phyloP scores from a whole-genome alignment of 257 asterid genomes.

The Nicotiana sylvestris region DNA sequence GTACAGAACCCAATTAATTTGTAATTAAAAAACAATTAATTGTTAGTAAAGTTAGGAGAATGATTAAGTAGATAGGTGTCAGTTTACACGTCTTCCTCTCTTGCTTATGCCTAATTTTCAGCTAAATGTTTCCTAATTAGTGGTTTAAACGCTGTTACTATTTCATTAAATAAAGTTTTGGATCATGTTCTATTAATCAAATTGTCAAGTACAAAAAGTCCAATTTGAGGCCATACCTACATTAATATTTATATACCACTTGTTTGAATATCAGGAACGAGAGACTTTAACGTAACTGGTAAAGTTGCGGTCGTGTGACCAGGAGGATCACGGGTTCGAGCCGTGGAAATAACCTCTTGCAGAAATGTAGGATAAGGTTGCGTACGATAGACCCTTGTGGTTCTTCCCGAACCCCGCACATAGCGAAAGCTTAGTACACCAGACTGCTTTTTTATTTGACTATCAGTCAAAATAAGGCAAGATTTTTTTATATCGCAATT shows the following conservation, averaged over 20 bases:
- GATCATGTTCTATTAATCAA: neutral
- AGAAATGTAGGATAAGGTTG: too few relatives aligned
- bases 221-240: neutral
- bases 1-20: neutral
- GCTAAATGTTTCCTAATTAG: slow-evolving; percentile 1
- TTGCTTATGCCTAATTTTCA: slow-evolving; percentile 5
- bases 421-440: too few relatives aligned
- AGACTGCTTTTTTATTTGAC: neutral
- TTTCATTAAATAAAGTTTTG: neutral
- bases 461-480: neutral
- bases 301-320: too few relatives aligned
- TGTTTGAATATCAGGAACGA: neutral
- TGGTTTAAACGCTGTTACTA: neutral
- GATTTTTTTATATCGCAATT: neutral
- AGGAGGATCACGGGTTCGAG: too few relatives aligned
- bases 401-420: too few relatives aligned
- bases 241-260: neutral
- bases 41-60: neutral
- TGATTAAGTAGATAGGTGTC: neutral
- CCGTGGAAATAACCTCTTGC: too few relatives aligned
- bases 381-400: too few relatives aligned
- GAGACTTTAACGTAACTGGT: too few relatives aligned
- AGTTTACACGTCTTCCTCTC: slow-evolving; percentile 7
- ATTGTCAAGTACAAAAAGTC: neutral
- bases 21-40: neutral